phyloP scores from a whole-genome alignment of 1,284 basidiomycete species.

The Malassezia caprae region DNA sequence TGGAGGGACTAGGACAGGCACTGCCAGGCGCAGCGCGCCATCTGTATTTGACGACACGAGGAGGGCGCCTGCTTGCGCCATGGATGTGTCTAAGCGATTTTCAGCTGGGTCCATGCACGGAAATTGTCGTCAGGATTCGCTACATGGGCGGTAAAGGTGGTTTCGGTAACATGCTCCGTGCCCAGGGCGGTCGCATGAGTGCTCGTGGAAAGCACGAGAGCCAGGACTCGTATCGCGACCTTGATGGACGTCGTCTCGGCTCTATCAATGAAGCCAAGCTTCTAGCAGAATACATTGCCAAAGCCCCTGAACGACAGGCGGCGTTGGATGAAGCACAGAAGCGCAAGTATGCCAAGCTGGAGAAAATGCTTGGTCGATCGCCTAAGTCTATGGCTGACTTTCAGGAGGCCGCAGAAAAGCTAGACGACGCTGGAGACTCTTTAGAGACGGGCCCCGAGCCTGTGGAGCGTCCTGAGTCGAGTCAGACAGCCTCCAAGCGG shows the following conservation, averaged over 20 bases:
- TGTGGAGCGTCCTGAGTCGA: not conserved
- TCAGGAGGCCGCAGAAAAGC: constrained; percentile 40
- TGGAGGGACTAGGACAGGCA: not conserved
- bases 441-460: constrained; percentile 42
- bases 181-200: constrained; percentile 93
- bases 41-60: constrained; percentile 6
- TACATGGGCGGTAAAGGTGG: constrained; percentile 85
- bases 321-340: constrained; percentile 58
- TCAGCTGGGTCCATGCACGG: not conserved
- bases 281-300: constrained; percentile 77
- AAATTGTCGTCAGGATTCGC: constrained; percentile 24
- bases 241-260: constrained; percentile 76
- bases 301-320: constrained; percentile 68
- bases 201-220: constrained; percentile 56
- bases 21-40: not conserved
- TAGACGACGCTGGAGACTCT: constrained; percentile 33
- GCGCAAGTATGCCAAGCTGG: constrained; percentile 72
- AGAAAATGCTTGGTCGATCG: constrained; percentile 49
- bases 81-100: not conserved
- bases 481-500: constrained; percentile 60
- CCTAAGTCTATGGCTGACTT: constrained; percentile 41
- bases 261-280: constrained; percentile 95
- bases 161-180: constrained; percentile 88
- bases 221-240: constrained; percentile 86
- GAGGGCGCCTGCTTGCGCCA: not conserved